These are phyloP conservation scores for Euphorbia tirucalli DNA, from an alignment of 345 rosid genomes.

Conservation along the genomic window DNA sequence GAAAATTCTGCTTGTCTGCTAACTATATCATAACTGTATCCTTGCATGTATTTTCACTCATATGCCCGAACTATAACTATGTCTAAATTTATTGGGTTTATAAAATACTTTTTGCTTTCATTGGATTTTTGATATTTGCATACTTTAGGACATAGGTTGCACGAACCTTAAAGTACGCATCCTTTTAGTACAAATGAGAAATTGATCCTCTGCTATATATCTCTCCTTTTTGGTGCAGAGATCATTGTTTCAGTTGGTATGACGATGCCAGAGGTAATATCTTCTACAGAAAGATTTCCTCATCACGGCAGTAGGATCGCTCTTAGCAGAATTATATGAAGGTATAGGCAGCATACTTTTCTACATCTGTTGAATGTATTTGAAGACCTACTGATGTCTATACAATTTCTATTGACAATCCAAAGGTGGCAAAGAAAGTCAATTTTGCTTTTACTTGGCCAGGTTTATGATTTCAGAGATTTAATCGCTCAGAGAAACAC, in stretches of 20 bases:
- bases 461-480: not conserved
- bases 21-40: not conserved
- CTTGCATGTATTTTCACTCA: not conserved
- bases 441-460: not conserved
- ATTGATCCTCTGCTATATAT: not conserved
- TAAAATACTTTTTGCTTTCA: no score
- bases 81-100: no score
- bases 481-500: not conserved
- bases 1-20: not conserved
- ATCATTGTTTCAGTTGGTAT: constrained; percentile 83
- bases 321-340: constrained; percentile 49
- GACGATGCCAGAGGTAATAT: constrained; percentile 82
- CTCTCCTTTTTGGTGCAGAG: constrained; percentile 42
- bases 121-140: not conserved
- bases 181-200: not conserved
- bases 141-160: not conserved
- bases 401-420: not conserved
- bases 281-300: constrained; percentile 49
- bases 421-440: not conserved
- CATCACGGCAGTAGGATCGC: constrained; percentile 53
- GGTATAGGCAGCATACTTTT: not conserved
- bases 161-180: not conserved
- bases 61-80: not conserved
- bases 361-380: no score
- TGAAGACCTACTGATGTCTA: not conserved